Conservation (phyloP, 257 asterid genomes). For the Schizonepeta tenuifolia region DNA sequence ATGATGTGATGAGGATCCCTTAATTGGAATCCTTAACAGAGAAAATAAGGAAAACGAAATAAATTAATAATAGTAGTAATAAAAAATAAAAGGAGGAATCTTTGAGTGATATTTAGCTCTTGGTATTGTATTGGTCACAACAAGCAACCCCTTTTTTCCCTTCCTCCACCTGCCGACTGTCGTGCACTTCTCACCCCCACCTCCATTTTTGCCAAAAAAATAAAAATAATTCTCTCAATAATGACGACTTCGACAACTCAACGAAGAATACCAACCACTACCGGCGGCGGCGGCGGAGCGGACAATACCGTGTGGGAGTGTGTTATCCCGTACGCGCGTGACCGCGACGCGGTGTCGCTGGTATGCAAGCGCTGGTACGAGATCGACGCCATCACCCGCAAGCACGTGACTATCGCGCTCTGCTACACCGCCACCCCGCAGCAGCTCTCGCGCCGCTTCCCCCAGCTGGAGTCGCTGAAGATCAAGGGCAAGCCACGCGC, state of each 20-base stretch:
- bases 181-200: not conserved
- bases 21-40: not conserved
- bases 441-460: slow-evolving; percentile 60
- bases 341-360: slow-evolving; percentile 62
- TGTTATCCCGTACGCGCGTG: slow-evolving; percentile 69
- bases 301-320: slow-evolving; percentile 66
- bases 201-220: not conserved
- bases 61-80: not conserved
- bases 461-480: slow-evolving; percentile 66
- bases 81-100: not conserved
- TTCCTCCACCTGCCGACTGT: not conserved
- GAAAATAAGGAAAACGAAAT: no score
- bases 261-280: not conserved
- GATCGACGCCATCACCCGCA: slow-evolving; percentile 68
- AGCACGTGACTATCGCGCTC: slow-evolving; percentile 72
- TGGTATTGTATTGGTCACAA: not conserved
- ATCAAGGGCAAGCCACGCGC: slow-evolving; percentile 91
- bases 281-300: slow-evolving; percentile 11
- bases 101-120: not conserved
- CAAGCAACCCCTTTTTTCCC: not conserved
- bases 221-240: no score
- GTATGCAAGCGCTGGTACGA: slow-evolving; percentile 65
- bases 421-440: slow-evolving; percentile 70
- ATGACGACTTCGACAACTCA: slow-evolving; percentile 17
- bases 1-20: no score